Percentiles rank a stretch among this genome's conserved stretches.
Conservation (phyloP, 805 yeast genomes). For the Nakazawaea siamensis region DNA sequence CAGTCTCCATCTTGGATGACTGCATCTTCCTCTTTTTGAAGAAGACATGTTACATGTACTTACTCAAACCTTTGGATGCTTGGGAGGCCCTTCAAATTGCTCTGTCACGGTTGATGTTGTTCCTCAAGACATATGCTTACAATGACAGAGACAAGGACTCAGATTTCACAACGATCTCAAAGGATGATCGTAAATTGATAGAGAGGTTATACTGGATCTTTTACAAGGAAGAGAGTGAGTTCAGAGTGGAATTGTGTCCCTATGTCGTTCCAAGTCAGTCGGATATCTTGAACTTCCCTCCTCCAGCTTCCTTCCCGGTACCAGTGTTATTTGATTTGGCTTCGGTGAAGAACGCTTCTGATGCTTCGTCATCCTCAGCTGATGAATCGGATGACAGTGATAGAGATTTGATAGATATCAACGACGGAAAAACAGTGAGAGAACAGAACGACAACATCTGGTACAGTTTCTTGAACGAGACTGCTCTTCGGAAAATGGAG, state of each 20-base stretch:
- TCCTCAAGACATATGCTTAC: slow-evolving; percentile 1
- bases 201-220: slow-evolving; percentile 10
- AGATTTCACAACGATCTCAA: background rate
- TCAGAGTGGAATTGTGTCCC: slow-evolving; percentile 10
- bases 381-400: slow-evolving; percentile 6
- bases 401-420: slow-evolving; percentile 2
- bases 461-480: slow-evolving; percentile 31
- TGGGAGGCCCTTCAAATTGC: slow-evolving; percentile 5
- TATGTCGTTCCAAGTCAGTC: slow-evolving; percentile 3
- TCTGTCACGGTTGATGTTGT: background rate
- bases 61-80: slow-evolving; percentile 8
- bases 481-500: slow-evolving; percentile 31
- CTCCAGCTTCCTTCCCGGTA: slow-evolving; percentile 9
- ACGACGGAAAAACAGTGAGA: slow-evolving; percentile 16
- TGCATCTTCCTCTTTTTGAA: slow-evolving; percentile 6
- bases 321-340: slow-evolving; percentile 8
- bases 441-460: slow-evolving; percentile 21
- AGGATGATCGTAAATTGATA: slow-evolving; percentile 7
- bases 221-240: slow-evolving; percentile 10
- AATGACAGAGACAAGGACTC: background rate
- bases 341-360: background rate
- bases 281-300: slow-evolving; percentile 8
- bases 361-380: background rate
- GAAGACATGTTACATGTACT: slow-evolving; percentile 7
- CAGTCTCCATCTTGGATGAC: background rate